These are phyloP conservation scores for Kalmusia sp. DNA, from an alignment of 2,329 filamentous ascomycete species.

Conservation along the genomic window DNA sequence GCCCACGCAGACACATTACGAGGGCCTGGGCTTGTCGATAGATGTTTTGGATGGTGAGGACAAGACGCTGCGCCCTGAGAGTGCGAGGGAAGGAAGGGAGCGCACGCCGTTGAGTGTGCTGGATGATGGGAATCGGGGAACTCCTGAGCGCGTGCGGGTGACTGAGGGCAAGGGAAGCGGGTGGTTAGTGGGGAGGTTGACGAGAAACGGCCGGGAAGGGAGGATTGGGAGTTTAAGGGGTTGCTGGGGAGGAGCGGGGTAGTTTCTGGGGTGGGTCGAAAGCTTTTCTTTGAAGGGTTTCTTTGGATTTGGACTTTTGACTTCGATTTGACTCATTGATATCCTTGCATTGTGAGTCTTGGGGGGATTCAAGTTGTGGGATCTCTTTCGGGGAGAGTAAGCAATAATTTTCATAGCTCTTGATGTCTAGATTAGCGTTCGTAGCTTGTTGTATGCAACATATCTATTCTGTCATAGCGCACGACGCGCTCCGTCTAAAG, in stretches of 20 bases:
- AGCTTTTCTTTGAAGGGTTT: slow-evolving; percentile 27
- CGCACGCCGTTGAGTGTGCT: slow-evolving; percentile 23
- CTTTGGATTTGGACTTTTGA: no score
- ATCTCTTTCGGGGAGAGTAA: no score
- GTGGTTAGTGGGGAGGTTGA: slow-evolving; percentile 19
- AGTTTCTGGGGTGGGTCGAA: slow-evolving; percentile 18
- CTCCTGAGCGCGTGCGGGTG: slow-evolving; percentile 18
- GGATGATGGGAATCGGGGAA: slow-evolving; percentile 17
- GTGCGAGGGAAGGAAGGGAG: slow-evolving; percentile 16
- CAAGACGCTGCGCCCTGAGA: slow-evolving; percentile 14
- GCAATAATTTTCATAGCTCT: background rate
- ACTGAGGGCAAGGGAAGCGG: slow-evolving; percentile 21
- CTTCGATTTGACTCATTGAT: no score
- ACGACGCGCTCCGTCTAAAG: background rate
- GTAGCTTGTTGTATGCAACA: background rate
- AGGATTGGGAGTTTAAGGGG: slow-evolving; percentile 32
- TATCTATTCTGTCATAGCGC: background rate
- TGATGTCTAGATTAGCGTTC: background rate
- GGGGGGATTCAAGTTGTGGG: background rate
- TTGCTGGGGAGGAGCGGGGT: slow-evolving; percentile 18
- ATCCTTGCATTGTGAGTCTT: background rate
- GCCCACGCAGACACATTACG: background rate
- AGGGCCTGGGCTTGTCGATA: slow-evolving; percentile 22
- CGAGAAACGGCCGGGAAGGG: slow-evolving; percentile 17
- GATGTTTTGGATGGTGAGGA: background rate